Evolutionary conservation across 2,329 filamentous ascomycete species (phyloP), one percentile per base, ranked within the genome.

Genomic region (Cytospora paraplurivora): DNA sequence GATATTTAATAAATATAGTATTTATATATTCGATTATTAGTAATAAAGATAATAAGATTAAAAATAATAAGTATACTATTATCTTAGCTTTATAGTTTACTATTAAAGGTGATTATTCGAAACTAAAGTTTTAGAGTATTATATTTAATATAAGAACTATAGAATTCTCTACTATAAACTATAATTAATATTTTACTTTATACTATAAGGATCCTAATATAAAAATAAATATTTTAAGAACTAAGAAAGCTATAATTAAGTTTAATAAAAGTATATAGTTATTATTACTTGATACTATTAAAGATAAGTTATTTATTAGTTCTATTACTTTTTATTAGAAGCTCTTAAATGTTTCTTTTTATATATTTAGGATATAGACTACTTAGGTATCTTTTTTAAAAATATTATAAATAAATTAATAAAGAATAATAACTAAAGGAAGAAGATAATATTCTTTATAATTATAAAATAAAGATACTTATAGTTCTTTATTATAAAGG

Each of bases 1-100:
- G 13, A n/a, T 47, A 47, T 47, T 47, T 47, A 47, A 47, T 47
- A 47, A 47, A 47, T 17, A 47, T 47, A 47, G 41, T 47, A 7
- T 47, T 47, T 47, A 47, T 47, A 17, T 17, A 47, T 47, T 47
- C n/a, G n/a, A n/a, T n/a, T n/a, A 7, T 6, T 47, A 47, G 13
- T 15, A 15, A 19, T 47, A 47, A 47, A 7, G n/a, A 47, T 47
- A 47, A 47, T 47, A 47, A n/a, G n/a, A n/a, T 47, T 17, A 47
- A 15, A 47, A 47, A 47, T 17, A 47, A 17, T 7, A 13, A 17
- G n/a, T n/a, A n/a, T 47, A 47, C 13, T 47, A 17, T 47, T 17
- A 19, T 47, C n/a, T 47, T 47, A 17, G n/a, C 6, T 47, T 17
- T 47, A 47, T 47, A 47, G 17, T 17, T 47, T 47, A 47, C 17